A percentile compares a stretch with the other conserved stretches of the same genome.
Conservation (phyloP, 495 filamentous ascomycete genomes). For the Daldinia caldariorum region DNA sequence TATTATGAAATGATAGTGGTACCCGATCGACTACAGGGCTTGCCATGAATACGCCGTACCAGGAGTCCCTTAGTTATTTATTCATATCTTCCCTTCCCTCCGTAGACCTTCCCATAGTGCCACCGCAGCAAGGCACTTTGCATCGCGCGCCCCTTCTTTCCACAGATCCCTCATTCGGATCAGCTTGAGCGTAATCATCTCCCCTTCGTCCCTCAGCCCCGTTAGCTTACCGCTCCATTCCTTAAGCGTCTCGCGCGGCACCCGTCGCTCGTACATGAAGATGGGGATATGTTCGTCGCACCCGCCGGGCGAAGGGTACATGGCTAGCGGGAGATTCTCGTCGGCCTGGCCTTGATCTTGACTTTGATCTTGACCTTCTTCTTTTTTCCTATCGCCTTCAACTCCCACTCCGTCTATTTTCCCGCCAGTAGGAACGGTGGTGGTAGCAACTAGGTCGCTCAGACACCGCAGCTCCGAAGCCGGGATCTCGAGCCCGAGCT, state of each 20-base stretch:
- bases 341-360: slow-evolving; percentile 48
- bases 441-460: slow-evolving; percentile 70
- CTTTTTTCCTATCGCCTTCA: slow-evolving; percentile 32
- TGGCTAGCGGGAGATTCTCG: slow-evolving; percentile 66
- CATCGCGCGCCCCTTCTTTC: slow-evolving; percentile 79
- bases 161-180: slow-evolving; percentile 78
- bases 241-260: slow-evolving; percentile 70
- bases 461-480: slow-evolving; percentile 57
- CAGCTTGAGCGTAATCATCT: slow-evolving; percentile 82
- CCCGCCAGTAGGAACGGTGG: slow-evolving; percentile 29
- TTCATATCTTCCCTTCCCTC: slow-evolving; percentile 70
- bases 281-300: slow-evolving; percentile 87
- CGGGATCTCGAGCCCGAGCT: slow-evolving; percentile 70
- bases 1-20: background rate
- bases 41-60: background rate
- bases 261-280: slow-evolving; percentile 75
- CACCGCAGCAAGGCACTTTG: slow-evolving; percentile 79
- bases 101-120: slow-evolving; percentile 79
- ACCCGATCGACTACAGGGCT: background rate
- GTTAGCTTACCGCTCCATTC: slow-evolving; percentile 80
- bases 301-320: slow-evolving; percentile 82
- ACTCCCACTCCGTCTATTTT: slow-evolving; percentile 14
- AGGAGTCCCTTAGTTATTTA: background rate
- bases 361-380: slow-evolving; percentile 9
- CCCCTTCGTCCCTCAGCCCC: slow-evolving; percentile 77